These are phyloP conservation scores for Botrytis aclada DNA, from an alignment of 2,329 filamentous ascomycete species.

Conservation along the genomic window DNA sequence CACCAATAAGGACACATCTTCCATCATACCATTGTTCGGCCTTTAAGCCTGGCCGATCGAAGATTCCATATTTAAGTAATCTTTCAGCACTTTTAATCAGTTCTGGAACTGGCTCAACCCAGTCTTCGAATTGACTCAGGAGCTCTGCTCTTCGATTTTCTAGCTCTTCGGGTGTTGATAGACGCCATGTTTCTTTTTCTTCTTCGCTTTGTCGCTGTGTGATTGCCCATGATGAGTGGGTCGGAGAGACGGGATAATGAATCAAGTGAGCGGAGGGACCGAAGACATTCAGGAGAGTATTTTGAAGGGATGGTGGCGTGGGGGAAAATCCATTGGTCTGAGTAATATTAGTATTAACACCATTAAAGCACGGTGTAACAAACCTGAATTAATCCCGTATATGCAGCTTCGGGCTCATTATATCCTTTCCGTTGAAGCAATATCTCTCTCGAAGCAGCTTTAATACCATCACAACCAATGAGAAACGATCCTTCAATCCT, in stretches of 20 bases:
- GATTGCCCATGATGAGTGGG: constrained; percentile 20
- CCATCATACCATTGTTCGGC: constrained; percentile 37
- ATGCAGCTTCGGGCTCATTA: constrained; percentile 15
- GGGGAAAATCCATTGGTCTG: constrained; percentile 12
- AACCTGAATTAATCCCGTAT: constrained; percentile 19
- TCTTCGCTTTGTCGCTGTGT: constrained; percentile 8
- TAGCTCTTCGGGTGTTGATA: background rate
- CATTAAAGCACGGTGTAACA: background rate
- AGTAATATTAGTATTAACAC: background rate
- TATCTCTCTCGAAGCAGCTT: constrained; percentile 12
- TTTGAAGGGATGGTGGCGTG: background rate
- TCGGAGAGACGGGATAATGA: constrained; percentile 13
- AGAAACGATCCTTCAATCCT: constrained; percentile 20
- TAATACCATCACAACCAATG: constrained; percentile 25
- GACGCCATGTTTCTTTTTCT: constrained; percentile 15
- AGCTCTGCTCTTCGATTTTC: background rate
- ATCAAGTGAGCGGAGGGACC: constrained; percentile 17
- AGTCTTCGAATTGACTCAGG: constrained; percentile 9
- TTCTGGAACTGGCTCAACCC: constrained; percentile 12
- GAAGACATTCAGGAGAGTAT: constrained; percentile 18
- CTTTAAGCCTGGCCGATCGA: constrained; percentile 17
- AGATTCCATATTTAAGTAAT: constrained; percentile 20
- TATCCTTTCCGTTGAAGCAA: constrained; percentile 9
- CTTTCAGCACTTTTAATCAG: constrained; percentile 15
- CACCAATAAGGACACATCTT: constrained; percentile 48